Percentiles rank a stretch among this genome's conserved stretches.
Evolutionary conservation across 306 rosid species (phyloP).

Genomic region (Prunus salicina): DNA sequence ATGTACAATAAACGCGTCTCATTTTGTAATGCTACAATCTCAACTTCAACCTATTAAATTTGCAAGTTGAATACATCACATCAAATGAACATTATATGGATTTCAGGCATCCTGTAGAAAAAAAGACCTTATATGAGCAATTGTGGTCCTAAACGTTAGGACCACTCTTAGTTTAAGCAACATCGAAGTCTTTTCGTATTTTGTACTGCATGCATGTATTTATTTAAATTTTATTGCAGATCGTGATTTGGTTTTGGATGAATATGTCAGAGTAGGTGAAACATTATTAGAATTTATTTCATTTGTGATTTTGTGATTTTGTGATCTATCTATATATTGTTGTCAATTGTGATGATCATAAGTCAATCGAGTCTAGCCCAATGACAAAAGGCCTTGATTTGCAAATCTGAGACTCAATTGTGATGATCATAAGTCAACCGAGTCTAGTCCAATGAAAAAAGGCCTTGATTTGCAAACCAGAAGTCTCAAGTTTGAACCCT

Average conservation of each 20-base stretch:
- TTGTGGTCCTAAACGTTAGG: neutral
- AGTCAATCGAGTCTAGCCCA: no score
- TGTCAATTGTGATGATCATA: neutral
- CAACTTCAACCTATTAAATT: neutral
- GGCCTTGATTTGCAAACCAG: fast-evolving
- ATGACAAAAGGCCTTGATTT: fast-evolving
- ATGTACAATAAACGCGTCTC: neutral
- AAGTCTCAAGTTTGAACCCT: fast-evolving
- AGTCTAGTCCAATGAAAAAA: no score
- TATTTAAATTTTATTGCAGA: neutral
- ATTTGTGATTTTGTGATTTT: neutral
- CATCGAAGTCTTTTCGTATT: neutral
- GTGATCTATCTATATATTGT: neutral
- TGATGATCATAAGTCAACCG: no score
- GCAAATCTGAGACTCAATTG: neutral
- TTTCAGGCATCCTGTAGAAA: neutral
- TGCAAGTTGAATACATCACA: neutral
- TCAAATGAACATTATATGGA: neutral
- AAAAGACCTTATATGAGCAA: neutral
- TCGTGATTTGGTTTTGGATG: neutral
- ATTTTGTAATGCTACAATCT: neutral
- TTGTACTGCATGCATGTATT: neutral
- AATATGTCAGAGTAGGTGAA: neutral
- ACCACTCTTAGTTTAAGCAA: neutral
- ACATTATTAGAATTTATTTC: neutral